phyloP scores from a whole-genome alignment of 441 rosid species.

The Jatropha multifida region DNA sequence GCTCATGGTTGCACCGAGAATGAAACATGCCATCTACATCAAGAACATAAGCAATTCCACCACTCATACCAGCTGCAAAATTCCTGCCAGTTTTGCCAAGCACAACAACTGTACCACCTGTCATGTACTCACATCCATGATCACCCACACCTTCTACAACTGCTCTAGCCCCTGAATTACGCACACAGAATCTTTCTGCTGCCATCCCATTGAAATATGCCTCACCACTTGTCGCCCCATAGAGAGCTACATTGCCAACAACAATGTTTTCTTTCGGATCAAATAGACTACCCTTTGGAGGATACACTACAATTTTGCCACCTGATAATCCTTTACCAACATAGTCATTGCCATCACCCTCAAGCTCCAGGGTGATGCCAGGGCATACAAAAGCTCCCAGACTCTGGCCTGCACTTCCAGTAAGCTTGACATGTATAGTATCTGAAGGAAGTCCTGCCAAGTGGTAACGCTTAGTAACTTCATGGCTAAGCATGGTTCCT shows the following conservation, averaged over 20 bases:
- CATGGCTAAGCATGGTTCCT: conserved; percentile 99
- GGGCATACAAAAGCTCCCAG: conserved; percentile 97
- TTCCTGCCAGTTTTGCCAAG: conserved; percentile 99
- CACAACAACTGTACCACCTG: conserved; percentile 97
- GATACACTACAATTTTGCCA: conserved; percentile 94
- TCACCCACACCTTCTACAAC: conserved; percentile 99
- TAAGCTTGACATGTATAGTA: conserved; percentile 83
- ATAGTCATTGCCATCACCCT: conserved; percentile 98
- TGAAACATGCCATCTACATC: conserved; percentile 81
- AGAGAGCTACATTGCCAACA: conserved; percentile 98
- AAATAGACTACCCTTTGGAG: conserved; percentile 84
- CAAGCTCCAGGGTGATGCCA: conserved; percentile 92
- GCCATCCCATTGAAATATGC: conserved; percentile 99
- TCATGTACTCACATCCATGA: conserved; percentile 99
- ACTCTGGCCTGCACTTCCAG: conserved; percentile 99
- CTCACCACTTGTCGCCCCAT: conserved; percentile 93
- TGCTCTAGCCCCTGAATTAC: conserved; percentile 98
- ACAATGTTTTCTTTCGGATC: conserved; percentile 99
- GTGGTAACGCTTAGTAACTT: conserved; percentile 89
- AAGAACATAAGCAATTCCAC: conserved; percentile 95
- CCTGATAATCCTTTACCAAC: conserved; percentile 99
- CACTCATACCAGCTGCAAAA: conserved; percentile 99
- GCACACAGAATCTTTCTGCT: conserved; percentile 98
- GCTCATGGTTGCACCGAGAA: conserved; percentile 86
- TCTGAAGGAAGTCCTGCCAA: conserved; percentile 91